Percentiles rank a stretch among this genome's conserved stretches.
Evolutionary conservation across 1,284 basidiomycete genomes (phyloP).

Genomic region (Xerocomus minutiporus): DNA sequence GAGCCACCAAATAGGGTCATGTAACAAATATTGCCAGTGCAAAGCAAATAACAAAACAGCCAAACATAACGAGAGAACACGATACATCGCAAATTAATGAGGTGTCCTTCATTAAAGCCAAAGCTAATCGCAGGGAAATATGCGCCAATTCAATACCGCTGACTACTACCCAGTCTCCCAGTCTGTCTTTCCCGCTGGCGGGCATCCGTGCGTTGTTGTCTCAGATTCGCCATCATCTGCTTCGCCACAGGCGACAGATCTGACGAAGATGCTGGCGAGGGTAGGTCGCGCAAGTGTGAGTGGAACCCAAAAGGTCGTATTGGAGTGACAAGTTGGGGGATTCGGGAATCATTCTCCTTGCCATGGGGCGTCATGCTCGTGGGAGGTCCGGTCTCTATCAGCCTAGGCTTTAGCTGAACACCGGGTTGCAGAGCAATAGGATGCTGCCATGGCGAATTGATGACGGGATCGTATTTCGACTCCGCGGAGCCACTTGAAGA

Average conservation of each 20-base stretch:
- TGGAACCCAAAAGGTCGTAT: slow-evolving; percentile 32
- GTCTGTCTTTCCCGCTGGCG: slow-evolving; percentile 35
- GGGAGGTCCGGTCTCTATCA: neutral
- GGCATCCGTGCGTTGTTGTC: slow-evolving; percentile 50
- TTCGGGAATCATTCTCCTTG: slow-evolving; percentile 32
- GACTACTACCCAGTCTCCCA: slow-evolving; percentile 30
- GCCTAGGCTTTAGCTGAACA: neutral
- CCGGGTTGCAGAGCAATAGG: slow-evolving; percentile 8
- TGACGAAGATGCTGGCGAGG: slow-evolving; percentile 67
- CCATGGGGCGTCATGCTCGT: neutral
- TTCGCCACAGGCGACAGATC: slow-evolving; percentile 64
- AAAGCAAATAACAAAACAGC: slow-evolving; percentile 7
- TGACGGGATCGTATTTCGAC: slow-evolving; percentile 5
- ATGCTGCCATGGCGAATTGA: slow-evolving; percentile 4
- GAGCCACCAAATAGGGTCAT: too few species aligned
- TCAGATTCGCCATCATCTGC: slow-evolving; percentile 61
- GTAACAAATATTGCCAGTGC: neutral
- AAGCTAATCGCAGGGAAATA: slow-evolving; percentile 6
- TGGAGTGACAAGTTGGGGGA: slow-evolving; percentile 31
- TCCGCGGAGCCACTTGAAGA: slow-evolving; percentile 25
- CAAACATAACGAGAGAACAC: slow-evolving; percentile 13
- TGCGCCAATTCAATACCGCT: slow-evolving; percentile 22
- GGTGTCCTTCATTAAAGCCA: slow-evolving; percentile 11
- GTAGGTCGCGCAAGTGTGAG: slow-evolving; percentile 27
- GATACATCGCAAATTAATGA: slow-evolving; percentile 18